phyloP scores from a whole-genome alignment of 73 alveolate genomes.

The Paramecium sonneborni region DNA sequence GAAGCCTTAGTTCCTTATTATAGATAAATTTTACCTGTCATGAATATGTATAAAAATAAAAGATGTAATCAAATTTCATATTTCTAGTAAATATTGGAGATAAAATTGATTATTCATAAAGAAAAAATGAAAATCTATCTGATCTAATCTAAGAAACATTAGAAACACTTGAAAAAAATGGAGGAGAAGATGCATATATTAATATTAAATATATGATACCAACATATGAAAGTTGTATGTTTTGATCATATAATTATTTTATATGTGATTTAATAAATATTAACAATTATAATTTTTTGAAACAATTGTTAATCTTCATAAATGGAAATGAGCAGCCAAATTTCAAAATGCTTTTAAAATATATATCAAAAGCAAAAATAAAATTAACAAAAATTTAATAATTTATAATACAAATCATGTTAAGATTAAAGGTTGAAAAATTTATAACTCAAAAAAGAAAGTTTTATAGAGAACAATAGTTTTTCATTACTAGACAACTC shows the following conservation, averaged over 20 bases:
- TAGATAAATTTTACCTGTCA: conserved; percentile 94
- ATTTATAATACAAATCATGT: neutral
- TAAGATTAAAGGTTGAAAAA: neutral
- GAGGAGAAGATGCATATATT: conserved; percentile 99
- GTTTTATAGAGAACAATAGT: neutral
- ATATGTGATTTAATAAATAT: neutral
- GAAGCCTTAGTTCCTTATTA: conserved; percentile 98
- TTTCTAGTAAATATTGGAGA: conserved; percentile 87
- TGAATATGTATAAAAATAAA: conserved; percentile 92
- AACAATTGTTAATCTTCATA: too few relatives aligned
- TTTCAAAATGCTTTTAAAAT: too few relatives aligned
- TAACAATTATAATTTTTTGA: neutral
- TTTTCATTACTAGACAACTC: neutral
- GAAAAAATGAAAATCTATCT: conserved; percentile 89
- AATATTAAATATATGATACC: conserved; percentile 99
- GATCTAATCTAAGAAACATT: conserved; percentile 99
- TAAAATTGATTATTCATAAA: conserved; percentile 94
- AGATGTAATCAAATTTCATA: conserved; percentile 71
- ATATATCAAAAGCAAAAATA: too few relatives aligned
- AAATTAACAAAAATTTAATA: neutral
- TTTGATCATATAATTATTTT: neutral
- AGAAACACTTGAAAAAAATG: conserved; percentile 96
- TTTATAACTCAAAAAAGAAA: neutral
- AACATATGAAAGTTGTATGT: conserved; percentile 95
- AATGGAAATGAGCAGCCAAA: too few relatives aligned